These are phyloP conservation scores for Lentinula sp. DNA, from an alignment of 768 basidiomycete genomes.

Conservation along the genomic window DNA sequence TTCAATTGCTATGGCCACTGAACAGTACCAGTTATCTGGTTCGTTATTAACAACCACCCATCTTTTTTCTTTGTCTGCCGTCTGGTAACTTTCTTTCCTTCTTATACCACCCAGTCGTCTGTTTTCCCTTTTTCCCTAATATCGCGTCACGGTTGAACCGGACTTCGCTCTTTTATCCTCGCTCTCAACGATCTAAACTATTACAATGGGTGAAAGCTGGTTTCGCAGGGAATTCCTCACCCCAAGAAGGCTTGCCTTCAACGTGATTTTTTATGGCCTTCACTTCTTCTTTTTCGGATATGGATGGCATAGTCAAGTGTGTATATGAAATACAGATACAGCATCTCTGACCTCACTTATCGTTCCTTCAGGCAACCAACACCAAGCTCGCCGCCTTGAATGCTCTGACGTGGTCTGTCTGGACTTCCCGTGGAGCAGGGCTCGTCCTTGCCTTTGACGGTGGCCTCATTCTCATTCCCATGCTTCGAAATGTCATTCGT, in stretches of 20 bases:
- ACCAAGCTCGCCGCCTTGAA: conserved; percentile 68
- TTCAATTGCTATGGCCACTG: conserved; percentile 24
- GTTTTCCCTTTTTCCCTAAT: conserved; percentile 20
- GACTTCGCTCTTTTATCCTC: conserved; percentile 26
- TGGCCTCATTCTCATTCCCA: conserved; percentile 79
- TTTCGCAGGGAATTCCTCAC: conserved; percentile 64
- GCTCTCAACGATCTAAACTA: conserved; percentile 12
- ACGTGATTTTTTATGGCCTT: conserved; percentile 72
- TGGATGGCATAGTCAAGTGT: conserved; percentile 85
- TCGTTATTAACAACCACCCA: conserved; percentile 12
- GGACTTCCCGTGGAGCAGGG: conserved; percentile 88
- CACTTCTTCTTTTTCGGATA: conserved; percentile 73
- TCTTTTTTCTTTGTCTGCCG: conserved; percentile 12
- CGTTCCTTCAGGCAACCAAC: conserved; percentile 47
- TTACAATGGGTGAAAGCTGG: conserved; percentile 63
- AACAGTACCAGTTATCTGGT: conserved; percentile 1
- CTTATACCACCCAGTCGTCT: conserved; percentile 15
- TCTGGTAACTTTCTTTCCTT: conserved; percentile 20
- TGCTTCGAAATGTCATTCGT: conserved; percentile 85
- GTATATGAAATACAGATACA: conserved; percentile 10
- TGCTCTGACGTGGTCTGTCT: conserved; percentile 75
- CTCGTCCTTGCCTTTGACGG: conserved; percentile 86
- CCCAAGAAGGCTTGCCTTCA: conserved; percentile 63
- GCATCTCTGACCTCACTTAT: not conserved
- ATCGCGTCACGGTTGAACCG: conserved; percentile 44